phyloP scores from a whole-genome alignment of 208 protist species.

The Lotmaria passim region DNA sequence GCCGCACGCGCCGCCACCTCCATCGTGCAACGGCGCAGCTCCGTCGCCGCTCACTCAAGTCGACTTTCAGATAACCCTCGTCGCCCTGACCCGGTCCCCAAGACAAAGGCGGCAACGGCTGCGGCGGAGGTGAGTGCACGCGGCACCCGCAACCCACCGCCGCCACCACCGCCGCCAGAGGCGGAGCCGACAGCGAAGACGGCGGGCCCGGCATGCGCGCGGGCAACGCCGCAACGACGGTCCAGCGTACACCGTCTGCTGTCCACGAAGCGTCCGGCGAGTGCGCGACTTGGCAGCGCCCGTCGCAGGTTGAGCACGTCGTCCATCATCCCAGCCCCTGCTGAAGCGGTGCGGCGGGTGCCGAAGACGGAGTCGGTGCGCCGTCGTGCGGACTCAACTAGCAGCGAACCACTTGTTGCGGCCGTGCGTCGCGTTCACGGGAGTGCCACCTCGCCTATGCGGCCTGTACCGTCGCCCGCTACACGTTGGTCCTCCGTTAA shows the following conservation, averaged over 20 bases:
- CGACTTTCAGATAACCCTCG: background rate
- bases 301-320: background rate
- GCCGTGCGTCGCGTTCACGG: too few species aligned
- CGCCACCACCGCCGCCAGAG: background rate
- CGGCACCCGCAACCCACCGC: background rate
- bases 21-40: slow-evolving; percentile 8
- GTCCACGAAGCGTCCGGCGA: background rate
- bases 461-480: background rate
- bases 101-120: background rate
- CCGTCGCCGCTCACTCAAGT: background rate
- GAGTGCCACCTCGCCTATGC: too few species aligned
- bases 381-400: background rate
- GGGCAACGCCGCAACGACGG: background rate
- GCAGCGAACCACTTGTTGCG: background rate
- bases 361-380: background rate
- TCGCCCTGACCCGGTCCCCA: background rate
- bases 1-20: background rate
- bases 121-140: background rate
- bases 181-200: background rate
- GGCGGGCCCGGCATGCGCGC: background rate
- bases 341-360: background rate
- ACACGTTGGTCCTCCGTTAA: background rate
- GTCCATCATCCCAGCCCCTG: background rate
- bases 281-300: slow-evolving; percentile 1
- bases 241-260: slow-evolving; percentile 2